Evolutionary conservation across 2,329 filamentous ascomycete genomes (phyloP).

Genomic region (Fusarium kyushuense): DNA sequence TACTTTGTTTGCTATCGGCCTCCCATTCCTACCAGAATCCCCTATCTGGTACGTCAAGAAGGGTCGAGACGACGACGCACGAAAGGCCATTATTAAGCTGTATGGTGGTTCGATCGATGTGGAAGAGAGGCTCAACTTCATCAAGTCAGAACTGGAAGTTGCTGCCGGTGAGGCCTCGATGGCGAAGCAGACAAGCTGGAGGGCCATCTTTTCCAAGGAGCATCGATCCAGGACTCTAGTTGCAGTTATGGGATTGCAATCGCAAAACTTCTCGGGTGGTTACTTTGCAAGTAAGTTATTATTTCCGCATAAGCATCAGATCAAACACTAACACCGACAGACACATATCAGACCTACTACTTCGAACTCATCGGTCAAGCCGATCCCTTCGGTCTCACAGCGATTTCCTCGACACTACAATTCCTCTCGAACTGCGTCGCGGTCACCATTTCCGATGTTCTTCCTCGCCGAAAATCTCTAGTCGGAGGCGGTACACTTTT

Average conservation of each 20-base stretch:
- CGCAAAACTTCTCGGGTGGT: conserved; percentile 49
- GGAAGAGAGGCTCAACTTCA: conserved; percentile 43
- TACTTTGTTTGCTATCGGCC: conserved; percentile 40
- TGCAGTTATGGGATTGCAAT: conserved; percentile 46
- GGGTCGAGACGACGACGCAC: conserved; percentile 46
- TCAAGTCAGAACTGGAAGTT: conserved; percentile 46
- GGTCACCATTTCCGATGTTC: conserved; percentile 43
- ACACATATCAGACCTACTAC: conserved; percentile 50
- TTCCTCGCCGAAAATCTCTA: conserved; percentile 46
- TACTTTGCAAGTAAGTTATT: conserved; percentile 48
- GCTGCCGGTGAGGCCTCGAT: conserved; percentile 40
- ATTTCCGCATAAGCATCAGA: fast-evolving
- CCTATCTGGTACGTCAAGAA: conserved; percentile 50
- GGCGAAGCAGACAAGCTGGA: conserved; percentile 48
- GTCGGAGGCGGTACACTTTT: conserved; percentile 46
- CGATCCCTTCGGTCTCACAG: conserved; percentile 48
- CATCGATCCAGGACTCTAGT: conserved; percentile 45
- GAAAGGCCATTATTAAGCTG: conserved; percentile 45
- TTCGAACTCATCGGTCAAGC: conserved; percentile 50
- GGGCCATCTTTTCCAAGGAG: conserved; percentile 49
- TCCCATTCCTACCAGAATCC: conserved; percentile 47
- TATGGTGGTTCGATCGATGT: conserved; percentile 41
- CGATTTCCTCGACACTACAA: conserved; percentile 48
- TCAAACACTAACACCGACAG: conserved; percentile 11
- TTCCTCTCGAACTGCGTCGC: conserved; percentile 47